Evolutionary conservation across 192 early-diverging fungal species (phyloP).

Genomic region (Phycomyces blakesleeanus): DNA sequence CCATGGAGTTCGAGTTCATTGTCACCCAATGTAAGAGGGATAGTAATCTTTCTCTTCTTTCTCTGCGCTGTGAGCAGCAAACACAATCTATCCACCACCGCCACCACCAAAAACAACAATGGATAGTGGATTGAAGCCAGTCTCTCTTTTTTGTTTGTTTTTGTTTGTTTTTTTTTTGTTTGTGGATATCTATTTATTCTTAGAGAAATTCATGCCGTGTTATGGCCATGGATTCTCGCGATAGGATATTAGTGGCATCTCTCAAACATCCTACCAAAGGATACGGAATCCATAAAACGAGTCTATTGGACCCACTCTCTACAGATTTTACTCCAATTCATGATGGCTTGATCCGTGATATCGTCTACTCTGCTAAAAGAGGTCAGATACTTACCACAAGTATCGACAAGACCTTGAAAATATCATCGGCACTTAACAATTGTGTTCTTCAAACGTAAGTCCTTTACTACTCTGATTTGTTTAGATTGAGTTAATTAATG

Average conservation of each 20-base stretch:
- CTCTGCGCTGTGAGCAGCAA: too few species aligned
- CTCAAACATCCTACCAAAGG: neutral
- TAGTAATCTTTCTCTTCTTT: too few species aligned
- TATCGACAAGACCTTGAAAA: conserved; percentile 16
- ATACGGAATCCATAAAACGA: conserved; percentile 18
- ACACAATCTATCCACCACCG: too few species aligned
- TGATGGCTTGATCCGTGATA: conserved; percentile 13
- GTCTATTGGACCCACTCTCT: conserved; percentile 4
- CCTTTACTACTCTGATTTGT: neutral
- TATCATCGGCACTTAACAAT: conserved; percentile 23
- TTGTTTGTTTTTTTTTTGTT: neutral
- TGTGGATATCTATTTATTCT: neutral
- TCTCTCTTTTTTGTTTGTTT: too few species aligned
- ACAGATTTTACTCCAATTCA: conserved; percentile 18
- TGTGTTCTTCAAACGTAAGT: conserved; percentile 16
- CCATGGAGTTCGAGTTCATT: too few species aligned
- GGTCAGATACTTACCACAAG: conserved; percentile 12
- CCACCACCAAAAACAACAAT: too few species aligned
- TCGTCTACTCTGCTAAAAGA: conserved; percentile 5
- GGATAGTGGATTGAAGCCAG: too few species aligned
- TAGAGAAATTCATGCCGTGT: conserved; percentile 3
- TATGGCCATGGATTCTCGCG: neutral
- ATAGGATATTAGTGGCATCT: conserved; percentile 5
- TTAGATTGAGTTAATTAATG: too few species aligned
- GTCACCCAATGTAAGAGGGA: too few species aligned